Evolutionary conservation across 2,329 filamentous ascomycete species (phyloP).

Genomic region (Raffaelea ambrosiae): DNA sequence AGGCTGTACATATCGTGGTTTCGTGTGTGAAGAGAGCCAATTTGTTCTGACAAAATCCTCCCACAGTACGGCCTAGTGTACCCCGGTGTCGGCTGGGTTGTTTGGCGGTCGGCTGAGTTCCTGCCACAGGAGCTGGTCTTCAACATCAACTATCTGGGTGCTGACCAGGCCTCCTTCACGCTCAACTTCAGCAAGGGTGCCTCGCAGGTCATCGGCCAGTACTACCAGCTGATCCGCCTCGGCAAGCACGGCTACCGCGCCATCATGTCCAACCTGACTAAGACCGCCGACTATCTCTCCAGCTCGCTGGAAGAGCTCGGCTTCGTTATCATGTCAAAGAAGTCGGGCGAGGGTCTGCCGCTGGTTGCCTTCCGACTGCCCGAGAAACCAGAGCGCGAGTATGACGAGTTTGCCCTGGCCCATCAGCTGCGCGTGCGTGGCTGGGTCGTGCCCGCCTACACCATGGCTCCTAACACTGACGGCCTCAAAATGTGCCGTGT

Average conservation of each 20-base stretch:
- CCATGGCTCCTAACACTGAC: conserved; percentile 84
- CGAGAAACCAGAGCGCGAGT: conserved; percentile 48
- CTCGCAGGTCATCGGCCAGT: conserved; percentile 90
- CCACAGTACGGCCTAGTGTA: conserved; percentile 55
- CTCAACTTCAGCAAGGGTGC: conserved; percentile 97
- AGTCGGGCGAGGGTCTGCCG: conserved; percentile 68
- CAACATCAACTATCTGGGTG: conserved; percentile 98
- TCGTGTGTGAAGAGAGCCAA: too few relatives aligned
- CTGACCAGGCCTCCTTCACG: conserved; percentile 91
- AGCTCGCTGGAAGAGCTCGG: conserved; percentile 63
- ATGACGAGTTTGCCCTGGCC: conserved; percentile 70
- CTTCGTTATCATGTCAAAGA: conserved; percentile 83
- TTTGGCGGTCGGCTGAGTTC: conserved; percentile 78
- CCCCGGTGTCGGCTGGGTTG: conserved; percentile 87
- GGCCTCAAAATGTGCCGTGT: conserved; percentile 85
- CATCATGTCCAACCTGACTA: conserved; percentile 91
- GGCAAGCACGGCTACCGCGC: conserved; percentile 85
- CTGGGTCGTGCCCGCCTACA: conserved; percentile 95
- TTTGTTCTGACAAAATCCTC: too few relatives aligned
- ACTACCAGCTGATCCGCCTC: conserved; percentile 93
- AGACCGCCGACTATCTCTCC: conserved; percentile 80
- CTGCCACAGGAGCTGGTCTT: conserved; percentile 90
- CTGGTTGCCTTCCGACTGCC: conserved; percentile 82
- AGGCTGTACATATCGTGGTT: too few relatives aligned
- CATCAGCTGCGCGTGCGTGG: conserved; percentile 79